Conservation (phyloP, 2,329 filamentous ascomycete species). For the Leptographium lundbergii region DNA sequence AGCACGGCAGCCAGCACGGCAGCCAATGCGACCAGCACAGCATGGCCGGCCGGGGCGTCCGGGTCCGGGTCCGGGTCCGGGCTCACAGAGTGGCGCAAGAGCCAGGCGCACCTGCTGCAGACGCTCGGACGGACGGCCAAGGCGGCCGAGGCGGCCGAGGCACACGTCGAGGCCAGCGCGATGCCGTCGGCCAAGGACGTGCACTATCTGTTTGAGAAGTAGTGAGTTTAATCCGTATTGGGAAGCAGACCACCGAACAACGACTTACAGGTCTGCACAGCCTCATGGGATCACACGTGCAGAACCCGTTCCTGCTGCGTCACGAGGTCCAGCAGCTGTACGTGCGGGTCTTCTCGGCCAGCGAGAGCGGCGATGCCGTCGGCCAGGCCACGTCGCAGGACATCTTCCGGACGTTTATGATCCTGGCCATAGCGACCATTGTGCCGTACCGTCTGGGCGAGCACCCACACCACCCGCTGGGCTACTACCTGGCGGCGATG, state of each 20-base stretch:
- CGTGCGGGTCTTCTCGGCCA: not conserved
- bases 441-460: constrained; percentile 20
- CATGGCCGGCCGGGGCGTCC: not conserved
- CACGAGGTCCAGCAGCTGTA: constrained; percentile 1
- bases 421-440: constrained; percentile 18
- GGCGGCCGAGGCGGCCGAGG: not conserved
- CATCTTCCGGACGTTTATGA: constrained; percentile 7
- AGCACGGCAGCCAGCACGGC: not conserved
- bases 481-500: constrained; percentile 26
- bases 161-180: not conserved
- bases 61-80: not conserved
- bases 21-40: not conserved
- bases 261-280: not conserved
- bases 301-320: not conserved
- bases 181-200: constrained; percentile 1
- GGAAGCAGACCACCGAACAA: not conserved
- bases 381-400: not conserved
- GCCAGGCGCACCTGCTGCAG: not conserved
- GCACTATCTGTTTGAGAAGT: not conserved
- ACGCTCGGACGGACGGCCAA: not conserved
- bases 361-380: not conserved
- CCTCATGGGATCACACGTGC: not conserved
- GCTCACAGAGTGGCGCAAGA: not conserved
- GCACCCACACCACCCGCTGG: constrained; percentile 23
- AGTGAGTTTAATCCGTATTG: not conserved